These are phyloP conservation scores for Fusarium sp. DNA, from an alignment of 2,329 filamentous ascomycete genomes.

Conservation along the genomic window DNA sequence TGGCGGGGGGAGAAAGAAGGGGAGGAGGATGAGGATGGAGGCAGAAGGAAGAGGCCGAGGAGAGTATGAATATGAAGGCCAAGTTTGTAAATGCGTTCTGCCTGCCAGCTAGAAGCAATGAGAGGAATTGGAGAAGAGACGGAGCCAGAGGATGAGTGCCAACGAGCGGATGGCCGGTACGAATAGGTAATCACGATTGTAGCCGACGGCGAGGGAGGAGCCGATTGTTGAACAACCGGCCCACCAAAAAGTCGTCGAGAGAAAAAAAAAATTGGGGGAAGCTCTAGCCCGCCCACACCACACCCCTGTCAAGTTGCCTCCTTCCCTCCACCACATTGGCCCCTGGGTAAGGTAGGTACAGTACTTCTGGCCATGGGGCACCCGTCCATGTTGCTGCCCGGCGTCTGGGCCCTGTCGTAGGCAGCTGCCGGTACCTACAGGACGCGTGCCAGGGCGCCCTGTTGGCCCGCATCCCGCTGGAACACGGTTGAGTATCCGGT, in stretches of 20 bases:
- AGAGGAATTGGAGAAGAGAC: constrained; percentile 38
- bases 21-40: constrained; percentile 34
- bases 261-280: constrained; percentile 52
- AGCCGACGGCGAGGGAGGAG: constrained; percentile 42
- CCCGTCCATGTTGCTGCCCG: background rate
- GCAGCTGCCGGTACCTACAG: constrained; percentile 38
- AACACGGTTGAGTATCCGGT: constrained; percentile 40
- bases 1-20: constrained; percentile 36
- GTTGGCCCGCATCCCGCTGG: constrained; percentile 26
- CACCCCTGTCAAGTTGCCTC: constrained; percentile 36
- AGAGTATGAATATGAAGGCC: constrained; percentile 43
- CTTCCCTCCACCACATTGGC: constrained; percentile 28
- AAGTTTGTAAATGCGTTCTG: constrained; percentile 37
- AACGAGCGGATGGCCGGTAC: constrained; percentile 39
- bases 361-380: constrained; percentile 4
- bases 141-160: constrained; percentile 29
- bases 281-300: constrained; percentile 30
- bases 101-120: constrained; percentile 45
- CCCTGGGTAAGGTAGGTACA: constrained; percentile 26
- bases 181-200: constrained; percentile 47
- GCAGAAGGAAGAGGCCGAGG: constrained; percentile 42
- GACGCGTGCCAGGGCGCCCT: constrained; percentile 23
- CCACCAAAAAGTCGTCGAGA: constrained; percentile 49
- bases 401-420: constrained; percentile 9
- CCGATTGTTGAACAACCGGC: constrained; percentile 53